Conservation (phyloP, 176 grass and related monocot genomes). For the Triticum monococcum region DNA sequence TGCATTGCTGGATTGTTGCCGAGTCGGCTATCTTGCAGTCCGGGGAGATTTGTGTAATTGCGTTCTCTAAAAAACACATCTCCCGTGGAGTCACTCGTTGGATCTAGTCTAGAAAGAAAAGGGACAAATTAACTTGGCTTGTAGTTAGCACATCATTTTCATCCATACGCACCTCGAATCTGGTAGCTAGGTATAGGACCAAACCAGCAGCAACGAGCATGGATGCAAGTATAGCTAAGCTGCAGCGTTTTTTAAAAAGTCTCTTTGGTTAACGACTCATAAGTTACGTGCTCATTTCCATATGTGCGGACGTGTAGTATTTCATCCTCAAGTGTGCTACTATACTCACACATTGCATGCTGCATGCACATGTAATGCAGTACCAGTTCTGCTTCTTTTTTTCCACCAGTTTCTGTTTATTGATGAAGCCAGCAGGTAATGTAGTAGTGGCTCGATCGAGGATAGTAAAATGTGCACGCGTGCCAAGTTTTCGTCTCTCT, state of each 20-base stretch:
- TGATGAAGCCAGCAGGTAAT: too few species aligned
- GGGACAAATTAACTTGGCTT: slow-evolving; percentile 12
- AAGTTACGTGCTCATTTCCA: not conserved
- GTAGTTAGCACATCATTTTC: not conserved
- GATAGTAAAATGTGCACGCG: not conserved
- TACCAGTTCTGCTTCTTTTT: too few species aligned
- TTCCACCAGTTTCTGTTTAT: too few species aligned
- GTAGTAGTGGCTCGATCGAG: not conserved
- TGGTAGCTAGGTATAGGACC: not conserved
- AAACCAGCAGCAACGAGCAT: not conserved
- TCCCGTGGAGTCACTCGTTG: not conserved
- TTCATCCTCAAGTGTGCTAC: not conserved
- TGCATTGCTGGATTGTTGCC: not conserved
- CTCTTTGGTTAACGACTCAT: not conserved
- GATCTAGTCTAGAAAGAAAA: not conserved
- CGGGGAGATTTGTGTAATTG: too few species aligned
- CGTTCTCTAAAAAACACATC: not conserved
- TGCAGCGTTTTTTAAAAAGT: not conserved
- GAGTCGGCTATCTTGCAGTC: not conserved
- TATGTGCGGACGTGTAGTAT: not conserved
- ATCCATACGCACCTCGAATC: not conserved
- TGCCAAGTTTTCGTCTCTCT: not conserved
- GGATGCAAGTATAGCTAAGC: not conserved
- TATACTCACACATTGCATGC: not conserved
- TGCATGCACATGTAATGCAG: not conserved